phyloP scores from a whole-genome alignment of 768 basidiomycete species.

The Rhodotorula sphaerocarpa region DNA sequence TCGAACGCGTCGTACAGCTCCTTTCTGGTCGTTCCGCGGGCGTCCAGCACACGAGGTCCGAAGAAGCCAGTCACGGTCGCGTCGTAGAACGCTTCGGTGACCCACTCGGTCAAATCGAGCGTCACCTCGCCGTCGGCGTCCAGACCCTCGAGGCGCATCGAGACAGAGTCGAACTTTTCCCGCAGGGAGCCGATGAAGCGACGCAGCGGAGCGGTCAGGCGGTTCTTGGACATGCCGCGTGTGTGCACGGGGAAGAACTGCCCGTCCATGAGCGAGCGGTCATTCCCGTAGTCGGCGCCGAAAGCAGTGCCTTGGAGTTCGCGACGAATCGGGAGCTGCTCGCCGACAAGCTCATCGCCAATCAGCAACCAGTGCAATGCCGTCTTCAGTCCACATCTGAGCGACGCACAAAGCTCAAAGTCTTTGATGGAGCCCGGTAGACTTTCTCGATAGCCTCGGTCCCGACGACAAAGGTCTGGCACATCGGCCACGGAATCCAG shows the following conservation, averaged over 20 bases:
- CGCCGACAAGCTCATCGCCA: background rate
- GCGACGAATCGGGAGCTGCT: constrained; percentile 18
- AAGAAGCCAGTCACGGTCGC: constrained; percentile 18
- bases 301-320: constrained; percentile 25
- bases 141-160: too few relatives aligned
- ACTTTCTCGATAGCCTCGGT: constrained; percentile 9
- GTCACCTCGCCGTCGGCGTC: constrained; percentile 1
- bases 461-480: constrained; percentile 21
- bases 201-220: constrained; percentile 7
- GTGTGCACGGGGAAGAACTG: constrained; percentile 25
- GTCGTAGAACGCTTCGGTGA: constrained; percentile 17
- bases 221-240: constrained; percentile 13
- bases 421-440: constrained; percentile 11
- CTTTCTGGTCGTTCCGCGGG: constrained; percentile 1
- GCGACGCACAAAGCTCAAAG: constrained; percentile 20
- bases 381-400: too few relatives aligned
- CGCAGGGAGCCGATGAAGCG: constrained; percentile 11
- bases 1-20: constrained; percentile 13
- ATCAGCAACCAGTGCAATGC: rapidly evolving
- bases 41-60: background rate
- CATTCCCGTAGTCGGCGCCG: constrained; percentile 10
- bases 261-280: background rate
- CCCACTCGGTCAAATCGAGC: constrained; percentile 11
- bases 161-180: background rate
- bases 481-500: constrained; percentile 32